These are phyloP conservation scores for Nannochloropsis salina DNA, from an alignment of 108 stramenopile species.

Conservation along the genomic window DNA sequence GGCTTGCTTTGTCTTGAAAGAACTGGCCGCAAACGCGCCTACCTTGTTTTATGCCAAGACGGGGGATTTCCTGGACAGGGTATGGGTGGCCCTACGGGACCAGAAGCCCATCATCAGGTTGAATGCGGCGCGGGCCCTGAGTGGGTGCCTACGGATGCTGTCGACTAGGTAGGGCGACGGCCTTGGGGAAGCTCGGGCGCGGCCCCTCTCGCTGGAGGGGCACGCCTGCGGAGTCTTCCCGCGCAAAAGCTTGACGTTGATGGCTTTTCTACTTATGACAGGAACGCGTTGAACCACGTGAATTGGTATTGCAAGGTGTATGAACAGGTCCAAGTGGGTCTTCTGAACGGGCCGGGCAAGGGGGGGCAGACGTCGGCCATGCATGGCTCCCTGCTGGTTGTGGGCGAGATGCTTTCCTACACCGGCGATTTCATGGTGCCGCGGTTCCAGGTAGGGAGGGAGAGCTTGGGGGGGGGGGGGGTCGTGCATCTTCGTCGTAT, in stretches of 20 bases:
- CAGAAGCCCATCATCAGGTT: constrained; percentile 73
- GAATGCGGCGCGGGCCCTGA: constrained; percentile 83
- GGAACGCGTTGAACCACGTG: constrained; percentile 18
- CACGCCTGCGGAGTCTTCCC: too few species aligned
- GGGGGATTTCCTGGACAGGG: constrained; percentile 75
- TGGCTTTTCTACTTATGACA: background rate
- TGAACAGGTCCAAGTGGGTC: constrained; percentile 33
- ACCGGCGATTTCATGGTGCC: constrained; percentile 86
- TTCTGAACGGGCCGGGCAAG: background rate
- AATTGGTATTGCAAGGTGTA: constrained; percentile 51
- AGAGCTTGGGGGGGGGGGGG: background rate
- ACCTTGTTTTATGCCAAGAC: constrained; percentile 80
- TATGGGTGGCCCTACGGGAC: constrained; percentile 73
- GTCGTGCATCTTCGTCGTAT: too few species aligned
- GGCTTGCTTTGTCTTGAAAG: constrained; percentile 72
- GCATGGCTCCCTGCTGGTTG: constrained; percentile 82
- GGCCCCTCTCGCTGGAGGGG: too few species aligned
- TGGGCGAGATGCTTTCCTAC: constrained; percentile 72
- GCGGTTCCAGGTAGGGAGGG: constrained; percentile 55
- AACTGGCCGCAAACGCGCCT: constrained; percentile 81
- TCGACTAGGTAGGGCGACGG: background rate
- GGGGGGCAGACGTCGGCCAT: constrained; percentile 30
- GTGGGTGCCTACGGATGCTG: constrained; percentile 54
- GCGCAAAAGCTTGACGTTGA: background rate
- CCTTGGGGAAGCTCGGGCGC: too few species aligned